Conservation (phyloP, 768 basidiomycete genomes). For the Pulveroboletus sp. region DNA sequence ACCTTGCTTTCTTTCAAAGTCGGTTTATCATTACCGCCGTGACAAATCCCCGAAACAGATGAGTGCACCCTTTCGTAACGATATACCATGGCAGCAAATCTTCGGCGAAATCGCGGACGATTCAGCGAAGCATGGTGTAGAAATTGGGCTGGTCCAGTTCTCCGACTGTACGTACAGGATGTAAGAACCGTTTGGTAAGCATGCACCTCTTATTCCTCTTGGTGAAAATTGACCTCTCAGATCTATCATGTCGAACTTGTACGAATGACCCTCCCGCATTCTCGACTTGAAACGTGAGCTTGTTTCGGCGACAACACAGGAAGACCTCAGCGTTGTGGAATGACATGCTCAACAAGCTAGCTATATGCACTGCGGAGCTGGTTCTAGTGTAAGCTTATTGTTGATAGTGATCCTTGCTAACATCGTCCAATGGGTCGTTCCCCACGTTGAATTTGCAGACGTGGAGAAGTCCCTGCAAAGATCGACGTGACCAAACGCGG, state of each 20-base stretch:
- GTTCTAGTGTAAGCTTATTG: slow-evolving; percentile 41
- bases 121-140: too few relatives aligned
- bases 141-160: too few relatives aligned
- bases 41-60: not conserved
- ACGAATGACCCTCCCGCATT: slow-evolving; percentile 37
- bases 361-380: slow-evolving; percentile 40
- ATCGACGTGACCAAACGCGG: slow-evolving; percentile 47
- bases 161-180: not conserved
- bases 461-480: too few relatives aligned
- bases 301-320: slow-evolving; percentile 44
- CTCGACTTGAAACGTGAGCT: slow-evolving; percentile 55
- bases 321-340: slow-evolving; percentile 48
- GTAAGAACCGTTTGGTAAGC: slow-evolving; percentile 9
- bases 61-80: not conserved
- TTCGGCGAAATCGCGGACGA: not conserved
- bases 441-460: slow-evolving; percentile 56
- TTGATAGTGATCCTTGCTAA: not conserved
- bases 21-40: not conserved
- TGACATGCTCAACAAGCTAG: slow-evolving; percentile 51
- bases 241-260: slow-evolving; percentile 10
- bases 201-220: not conserved
- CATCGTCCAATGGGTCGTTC: slow-evolving; percentile 43
- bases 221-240: not conserved
- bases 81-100: slow-evolving; percentile 4
- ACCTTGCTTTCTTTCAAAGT: not conserved